These are phyloP conservation scores for Alternaria infectoria DNA, from an alignment of 2,329 filamentous ascomycete genomes.

Conservation along the genomic window DNA sequence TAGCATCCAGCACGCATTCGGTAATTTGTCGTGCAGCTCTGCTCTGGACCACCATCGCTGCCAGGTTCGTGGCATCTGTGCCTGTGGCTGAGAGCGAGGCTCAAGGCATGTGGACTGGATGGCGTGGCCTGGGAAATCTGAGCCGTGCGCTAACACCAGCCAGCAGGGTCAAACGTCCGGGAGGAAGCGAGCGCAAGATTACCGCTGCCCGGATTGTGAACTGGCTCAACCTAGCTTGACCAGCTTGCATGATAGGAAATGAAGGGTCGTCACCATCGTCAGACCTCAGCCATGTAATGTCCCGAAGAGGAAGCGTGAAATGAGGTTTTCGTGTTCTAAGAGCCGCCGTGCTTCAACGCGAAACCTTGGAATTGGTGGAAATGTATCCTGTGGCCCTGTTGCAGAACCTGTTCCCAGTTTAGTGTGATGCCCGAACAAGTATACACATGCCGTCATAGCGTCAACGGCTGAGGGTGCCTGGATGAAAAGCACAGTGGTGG, in stretches of 20 bases:
- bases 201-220: conserved; percentile 39
- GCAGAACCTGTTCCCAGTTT: conserved; percentile 26
- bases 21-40: conserved; percentile 14
- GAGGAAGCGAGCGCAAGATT: conserved; percentile 49
- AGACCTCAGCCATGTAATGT: conserved; percentile 38
- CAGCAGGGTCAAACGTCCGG: conserved; percentile 48
- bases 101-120: conserved; percentile 28
- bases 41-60: conserved; percentile 28
- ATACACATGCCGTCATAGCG: conserved; percentile 37
- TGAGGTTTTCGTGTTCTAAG: conserved; percentile 42
- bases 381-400: conserved; percentile 18
- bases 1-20: conserved; percentile 6
- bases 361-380: conserved; percentile 40
- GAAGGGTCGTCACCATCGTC: conserved; percentile 45
- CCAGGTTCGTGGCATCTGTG: conserved; percentile 19
- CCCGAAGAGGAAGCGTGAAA: conserved; percentile 42
- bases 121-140: conserved; percentile 29
- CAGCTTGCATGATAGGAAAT: conserved; percentile 46
- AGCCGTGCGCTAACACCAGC: conserved; percentile 39
- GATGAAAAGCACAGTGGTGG: conserved; percentile 31
- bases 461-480: conserved; percentile 22
- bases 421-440: conserved; percentile 37
- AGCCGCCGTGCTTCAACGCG: conserved; percentile 44
- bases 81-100: conserved; percentile 34
- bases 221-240: conserved; percentile 33